A percentile compares a stretch with the other conserved stretches of the same genome.
phyloP scores from a whole-genome alignment of 257 asterid species.

The Capsicum chinense region DNA sequence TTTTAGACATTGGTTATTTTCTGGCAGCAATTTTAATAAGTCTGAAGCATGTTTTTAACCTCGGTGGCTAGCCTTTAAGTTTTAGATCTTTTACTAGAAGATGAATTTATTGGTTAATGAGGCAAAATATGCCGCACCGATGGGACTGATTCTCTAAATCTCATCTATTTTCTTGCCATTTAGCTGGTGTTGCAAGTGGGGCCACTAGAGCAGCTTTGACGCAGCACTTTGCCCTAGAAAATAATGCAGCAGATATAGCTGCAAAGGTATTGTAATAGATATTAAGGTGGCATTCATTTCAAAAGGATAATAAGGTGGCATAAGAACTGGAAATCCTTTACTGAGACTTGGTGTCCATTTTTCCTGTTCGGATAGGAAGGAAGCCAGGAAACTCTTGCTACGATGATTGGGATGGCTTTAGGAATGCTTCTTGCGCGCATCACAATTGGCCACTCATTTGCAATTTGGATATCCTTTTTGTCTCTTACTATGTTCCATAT shows the following conservation, averaged over 20 bases:
- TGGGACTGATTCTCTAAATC: conserved; percentile 2
- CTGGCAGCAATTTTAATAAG: not conserved
- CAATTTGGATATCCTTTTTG: conserved; percentile 89
- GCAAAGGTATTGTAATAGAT: conserved; percentile 66
- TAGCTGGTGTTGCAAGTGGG: conserved; percentile 99
- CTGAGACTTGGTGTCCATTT: not conserved
- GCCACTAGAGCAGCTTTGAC: conserved; percentile 99
- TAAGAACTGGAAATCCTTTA: conserved; percentile 23
- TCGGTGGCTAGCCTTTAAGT: conserved; percentile 15
- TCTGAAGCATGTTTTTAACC: conserved; percentile 11
- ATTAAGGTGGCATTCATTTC: not conserved
- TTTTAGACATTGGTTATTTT: not conserved
- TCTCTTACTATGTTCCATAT: conserved; percentile 93
- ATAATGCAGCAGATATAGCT: conserved; percentile 96
- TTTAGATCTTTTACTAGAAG: not conserved
- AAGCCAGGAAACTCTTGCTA: conserved; percentile 96
- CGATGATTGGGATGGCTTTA: conserved; percentile 96
- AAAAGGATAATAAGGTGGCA: not conserved
- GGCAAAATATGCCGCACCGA: not conserved
- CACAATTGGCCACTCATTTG: conserved; percentile 74
- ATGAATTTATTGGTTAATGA: not conserved
- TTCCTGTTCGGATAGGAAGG: conserved; percentile 69
- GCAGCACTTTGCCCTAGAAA: conserved; percentile 96
- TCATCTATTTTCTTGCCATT: conserved; percentile 35
- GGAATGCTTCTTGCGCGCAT: conserved; percentile 92